Percentiles rank a stretch among this genome's conserved stretches.
phyloP scores from a whole-genome alignment of 2,329 filamentous ascomycete species.

The Aspergillus sp. region DNA sequence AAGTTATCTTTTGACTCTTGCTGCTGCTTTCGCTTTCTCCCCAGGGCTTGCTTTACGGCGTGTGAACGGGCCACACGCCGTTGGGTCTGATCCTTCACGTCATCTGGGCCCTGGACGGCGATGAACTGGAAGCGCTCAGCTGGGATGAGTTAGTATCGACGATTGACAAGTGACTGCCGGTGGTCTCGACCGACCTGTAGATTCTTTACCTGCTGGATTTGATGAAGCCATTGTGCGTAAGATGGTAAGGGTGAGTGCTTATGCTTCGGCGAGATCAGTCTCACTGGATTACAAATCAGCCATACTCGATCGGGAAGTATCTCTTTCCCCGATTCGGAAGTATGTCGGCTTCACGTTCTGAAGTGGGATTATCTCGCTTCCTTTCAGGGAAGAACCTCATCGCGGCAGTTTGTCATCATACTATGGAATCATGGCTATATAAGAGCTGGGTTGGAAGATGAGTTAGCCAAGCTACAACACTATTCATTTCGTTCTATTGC shows the following conservation, averaged over 20 bases:
- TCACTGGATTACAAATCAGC: background rate
- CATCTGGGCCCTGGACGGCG: background rate
- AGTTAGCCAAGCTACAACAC: background rate
- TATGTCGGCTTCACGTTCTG: too few species aligned
- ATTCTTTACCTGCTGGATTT: background rate
- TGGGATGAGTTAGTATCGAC: background rate
- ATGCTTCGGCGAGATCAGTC: background rate
- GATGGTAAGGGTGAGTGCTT: background rate
- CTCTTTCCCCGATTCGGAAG: background rate
- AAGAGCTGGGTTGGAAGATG: too few species aligned
- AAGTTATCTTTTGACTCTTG: background rate
- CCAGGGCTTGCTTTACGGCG: background rate
- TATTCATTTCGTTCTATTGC: background rate
- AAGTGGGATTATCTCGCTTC: too few species aligned
- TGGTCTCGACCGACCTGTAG: too few species aligned
- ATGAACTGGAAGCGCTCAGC: constrained; percentile 2
- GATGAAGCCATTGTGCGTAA: background rate
- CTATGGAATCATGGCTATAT: background rate
- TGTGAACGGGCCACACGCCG: constrained; percentile 4
- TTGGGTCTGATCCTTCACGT: background rate
- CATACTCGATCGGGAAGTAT: background rate
- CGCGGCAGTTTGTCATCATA: background rate
- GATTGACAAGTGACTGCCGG: too few species aligned
- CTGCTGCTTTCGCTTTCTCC: background rate
- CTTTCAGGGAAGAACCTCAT: background rate